A percentile compares a stretch with the other conserved stretches of the same genome.
Evolutionary conservation across 1,284 basidiomycete genomes (phyloP).

Genomic region (Fistulina hepatica): DNA sequence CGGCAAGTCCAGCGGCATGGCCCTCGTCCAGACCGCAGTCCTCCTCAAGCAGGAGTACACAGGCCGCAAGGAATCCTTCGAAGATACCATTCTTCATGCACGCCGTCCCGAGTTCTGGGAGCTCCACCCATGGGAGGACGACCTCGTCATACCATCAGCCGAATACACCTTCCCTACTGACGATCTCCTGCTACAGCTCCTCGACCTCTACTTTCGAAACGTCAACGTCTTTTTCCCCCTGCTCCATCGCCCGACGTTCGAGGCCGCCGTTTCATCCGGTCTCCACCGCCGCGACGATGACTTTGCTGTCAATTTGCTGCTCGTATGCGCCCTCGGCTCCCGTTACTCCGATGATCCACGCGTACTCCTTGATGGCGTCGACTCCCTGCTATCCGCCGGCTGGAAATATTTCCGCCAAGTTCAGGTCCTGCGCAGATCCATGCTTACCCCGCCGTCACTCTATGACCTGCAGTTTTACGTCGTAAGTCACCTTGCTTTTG

Average conservation of each 20-base stretch:
- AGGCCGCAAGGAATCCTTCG: slow-evolving; percentile 1
- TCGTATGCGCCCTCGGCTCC: slow-evolving; percentile 54
- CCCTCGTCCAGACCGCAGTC: slow-evolving; percentile 11
- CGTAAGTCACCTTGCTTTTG: background rate
- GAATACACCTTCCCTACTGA: slow-evolving; percentile 2
- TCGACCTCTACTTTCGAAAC: slow-evolving; percentile 7
- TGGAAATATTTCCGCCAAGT: slow-evolving; percentile 9
- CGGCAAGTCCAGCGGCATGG: slow-evolving; percentile 11
- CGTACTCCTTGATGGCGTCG: slow-evolving; percentile 35
- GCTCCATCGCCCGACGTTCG: slow-evolving; percentile 10
- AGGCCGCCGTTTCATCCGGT: background rate
- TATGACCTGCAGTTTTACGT: slow-evolving; percentile 8
- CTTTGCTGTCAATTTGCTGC: slow-evolving; percentile 46
- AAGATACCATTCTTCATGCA: background rate
- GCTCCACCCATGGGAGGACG: background rate
- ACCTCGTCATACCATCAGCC: background rate
- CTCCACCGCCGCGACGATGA: slow-evolving; percentile 35
- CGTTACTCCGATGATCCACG: slow-evolving; percentile 49
- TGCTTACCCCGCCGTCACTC: slow-evolving; percentile 1
- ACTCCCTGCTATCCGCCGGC: slow-evolving; percentile 22
- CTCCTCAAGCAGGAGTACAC: slow-evolving; percentile 8
- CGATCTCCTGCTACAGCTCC: slow-evolving; percentile 5
- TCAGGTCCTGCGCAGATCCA: slow-evolving; percentile 3
- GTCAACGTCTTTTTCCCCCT: slow-evolving; percentile 11
- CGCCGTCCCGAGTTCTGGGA: background rate